Conservation (phyloP, 139 green algal species). For the Volvox africanus region DNA sequence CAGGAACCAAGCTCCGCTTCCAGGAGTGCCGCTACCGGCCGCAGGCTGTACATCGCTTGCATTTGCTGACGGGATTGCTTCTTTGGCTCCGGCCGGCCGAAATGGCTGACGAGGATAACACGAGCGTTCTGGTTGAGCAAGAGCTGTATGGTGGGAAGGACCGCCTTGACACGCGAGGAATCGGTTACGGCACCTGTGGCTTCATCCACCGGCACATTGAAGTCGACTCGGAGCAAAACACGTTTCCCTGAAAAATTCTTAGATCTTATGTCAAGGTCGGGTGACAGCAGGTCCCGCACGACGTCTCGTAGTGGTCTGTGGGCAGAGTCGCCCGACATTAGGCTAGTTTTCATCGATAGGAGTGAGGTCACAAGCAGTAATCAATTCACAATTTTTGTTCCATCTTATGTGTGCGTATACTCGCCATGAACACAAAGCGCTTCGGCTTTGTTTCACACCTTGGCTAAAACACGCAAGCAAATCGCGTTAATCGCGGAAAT, state of each 20-base stretch:
- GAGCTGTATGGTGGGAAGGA: conserved; percentile 75
- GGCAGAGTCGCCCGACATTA: not conserved
- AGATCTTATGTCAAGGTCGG: not conserved
- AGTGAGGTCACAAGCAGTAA: no score
- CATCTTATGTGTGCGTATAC: no score
- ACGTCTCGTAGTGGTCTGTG: conserved; percentile 1
- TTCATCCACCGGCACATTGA: conserved; percentile 82
- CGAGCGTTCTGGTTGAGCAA: conserved; percentile 44
- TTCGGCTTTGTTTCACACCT: no score
- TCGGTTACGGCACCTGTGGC: conserved; percentile 72
- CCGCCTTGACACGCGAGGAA: conserved; percentile 65
- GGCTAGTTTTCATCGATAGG: no score
- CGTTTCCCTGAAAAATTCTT: conserved; percentile 57
- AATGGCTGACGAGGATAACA: conserved; percentile 53
- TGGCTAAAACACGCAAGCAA: no score
- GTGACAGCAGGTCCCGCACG: not conserved
- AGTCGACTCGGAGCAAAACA: conserved; percentile 78
- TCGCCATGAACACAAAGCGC: no score
- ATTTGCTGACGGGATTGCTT: conserved; percentile 43
- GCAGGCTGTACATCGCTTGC: conserved; percentile 30
- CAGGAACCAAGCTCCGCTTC: not conserved
- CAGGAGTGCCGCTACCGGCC: conserved; percentile 40
- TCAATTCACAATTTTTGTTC: no score
- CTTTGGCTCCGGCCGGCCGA: conserved; percentile 56
- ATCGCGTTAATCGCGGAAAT: no score